A percentile compares a stretch with the other conserved stretches of the same genome.
phyloP scores from a whole-genome alignment of 2,329 filamentous ascomycete genomes.

The Chaetomiaceae sp. region DNA sequence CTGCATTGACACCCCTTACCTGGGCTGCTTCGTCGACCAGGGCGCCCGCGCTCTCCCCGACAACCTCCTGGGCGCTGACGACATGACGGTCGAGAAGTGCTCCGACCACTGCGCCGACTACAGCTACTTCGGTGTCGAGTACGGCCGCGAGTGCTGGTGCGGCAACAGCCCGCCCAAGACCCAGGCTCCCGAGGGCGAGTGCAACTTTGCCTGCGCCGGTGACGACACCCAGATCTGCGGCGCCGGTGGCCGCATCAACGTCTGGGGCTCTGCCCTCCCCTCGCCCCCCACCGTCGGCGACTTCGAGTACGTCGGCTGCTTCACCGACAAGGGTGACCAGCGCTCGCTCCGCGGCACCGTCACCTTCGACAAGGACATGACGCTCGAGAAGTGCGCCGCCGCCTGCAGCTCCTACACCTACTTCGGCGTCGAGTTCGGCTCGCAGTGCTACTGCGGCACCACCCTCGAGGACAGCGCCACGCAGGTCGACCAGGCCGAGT shows the following conservation, averaged over 20 bases:
- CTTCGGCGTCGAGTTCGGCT: slow-evolving; percentile 35
- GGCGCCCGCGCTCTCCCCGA: slow-evolving; percentile 18
- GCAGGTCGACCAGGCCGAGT: slow-evolving; percentile 20
- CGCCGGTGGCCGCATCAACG: slow-evolving; percentile 24
- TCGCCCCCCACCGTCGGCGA: slow-evolving; percentile 17
- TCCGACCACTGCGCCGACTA: slow-evolving; percentile 21
- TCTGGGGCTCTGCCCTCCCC: slow-evolving; percentile 18
- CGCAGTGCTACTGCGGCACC: slow-evolving; percentile 34
- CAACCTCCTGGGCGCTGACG: slow-evolving; percentile 16
- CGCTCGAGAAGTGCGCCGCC: slow-evolving; percentile 35
- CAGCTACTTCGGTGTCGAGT: slow-evolving; percentile 36
- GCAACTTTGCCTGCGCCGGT: slow-evolving; percentile 25
- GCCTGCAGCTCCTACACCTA: slow-evolving; percentile 32
- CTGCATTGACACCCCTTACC: slow-evolving; percentile 14
- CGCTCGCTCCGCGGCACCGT: slow-evolving; percentile 15
- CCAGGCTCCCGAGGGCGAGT: slow-evolving; percentile 21
- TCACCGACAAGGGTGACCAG: slow-evolving; percentile 15
- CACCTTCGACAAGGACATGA: slow-evolving; percentile 30
- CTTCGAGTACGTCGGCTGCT: slow-evolving; percentile 22
- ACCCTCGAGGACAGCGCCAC: slow-evolving; percentile 11
- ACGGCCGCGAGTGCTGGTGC: slow-evolving; percentile 40
- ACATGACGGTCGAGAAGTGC: slow-evolving; percentile 6
- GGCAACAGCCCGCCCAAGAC: slow-evolving; percentile 27
- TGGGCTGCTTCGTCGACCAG: slow-evolving; percentile 24
- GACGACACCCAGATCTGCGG: slow-evolving; percentile 27